phyloP scores from a whole-genome alignment of 1,139 yeast species.

The Diutina ranongensis region DNA sequence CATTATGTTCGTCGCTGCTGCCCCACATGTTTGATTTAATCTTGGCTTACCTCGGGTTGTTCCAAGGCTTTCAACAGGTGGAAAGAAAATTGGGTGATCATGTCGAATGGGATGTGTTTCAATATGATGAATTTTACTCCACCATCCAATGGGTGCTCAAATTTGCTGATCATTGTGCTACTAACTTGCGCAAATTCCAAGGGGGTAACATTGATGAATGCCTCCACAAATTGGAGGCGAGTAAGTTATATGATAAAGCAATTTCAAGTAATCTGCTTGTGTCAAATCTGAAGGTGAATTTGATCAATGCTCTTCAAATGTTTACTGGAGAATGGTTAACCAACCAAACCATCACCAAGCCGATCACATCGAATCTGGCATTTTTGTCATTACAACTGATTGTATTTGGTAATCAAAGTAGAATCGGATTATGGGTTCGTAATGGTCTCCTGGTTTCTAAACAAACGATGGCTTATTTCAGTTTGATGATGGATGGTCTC shows the following conservation, averaged over 20 bases:
- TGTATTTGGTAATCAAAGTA: constrained; percentile 64
- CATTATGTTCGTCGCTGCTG: constrained; percentile 12
- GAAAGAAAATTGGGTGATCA: constrained; percentile 57
- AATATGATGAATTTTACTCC: constrained; percentile 30
- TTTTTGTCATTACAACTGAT: constrained; percentile 42
- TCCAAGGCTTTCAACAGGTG: constrained; percentile 48
- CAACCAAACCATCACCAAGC: constrained; percentile 10
- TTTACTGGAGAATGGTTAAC: constrained; percentile 18
- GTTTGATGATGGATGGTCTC: constrained; percentile 22
- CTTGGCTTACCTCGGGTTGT: constrained; percentile 31
- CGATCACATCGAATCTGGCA: constrained; percentile 29
- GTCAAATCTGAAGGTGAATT: constrained; percentile 37
- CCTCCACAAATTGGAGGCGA: not conserved
- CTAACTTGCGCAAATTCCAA: constrained; percentile 9
- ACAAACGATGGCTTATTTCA: not conserved
- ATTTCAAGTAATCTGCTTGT: constrained; percentile 39
- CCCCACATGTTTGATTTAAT: constrained; percentile 26
- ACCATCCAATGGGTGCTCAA: constrained; percentile 17
- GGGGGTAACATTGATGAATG: constrained; percentile 7
- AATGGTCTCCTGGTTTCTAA: constrained; percentile 37
- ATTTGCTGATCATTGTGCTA: constrained; percentile 26
- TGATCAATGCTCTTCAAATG: constrained; percentile 40
- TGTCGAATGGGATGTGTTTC: constrained; percentile 38
- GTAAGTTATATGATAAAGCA: constrained; percentile 21
- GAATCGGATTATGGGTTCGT: constrained; percentile 81